Conservation (phyloP, 2,329 filamentous ascomycete genomes). For the Lachnellula cervina region DNA sequence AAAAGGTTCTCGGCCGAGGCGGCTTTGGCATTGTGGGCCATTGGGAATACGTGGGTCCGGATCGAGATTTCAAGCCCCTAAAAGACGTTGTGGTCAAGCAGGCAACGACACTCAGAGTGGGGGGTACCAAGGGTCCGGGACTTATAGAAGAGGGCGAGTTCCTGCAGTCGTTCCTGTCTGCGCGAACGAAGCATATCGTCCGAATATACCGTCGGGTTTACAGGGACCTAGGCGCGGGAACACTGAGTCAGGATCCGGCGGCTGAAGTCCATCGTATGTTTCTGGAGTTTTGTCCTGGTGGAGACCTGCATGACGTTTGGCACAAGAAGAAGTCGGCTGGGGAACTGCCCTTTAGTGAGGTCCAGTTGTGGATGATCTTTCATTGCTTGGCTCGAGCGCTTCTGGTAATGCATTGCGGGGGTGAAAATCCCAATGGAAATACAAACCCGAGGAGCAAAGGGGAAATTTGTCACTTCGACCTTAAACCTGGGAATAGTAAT, state of each 20-base stretch:
- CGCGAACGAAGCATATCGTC: constrained; percentile 1
- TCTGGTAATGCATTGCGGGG: constrained; percentile 1
- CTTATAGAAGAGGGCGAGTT: neutral
- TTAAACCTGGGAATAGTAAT: constrained; percentile 9
- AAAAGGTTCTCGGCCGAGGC: constrained; percentile 1
- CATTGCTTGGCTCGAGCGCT: constrained; percentile 7
- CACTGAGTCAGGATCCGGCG: neutral
- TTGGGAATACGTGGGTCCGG: constrained; percentile 1
- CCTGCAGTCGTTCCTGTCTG: neutral
- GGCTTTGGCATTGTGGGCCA: constrained; percentile 1
- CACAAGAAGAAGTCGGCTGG: neutral
- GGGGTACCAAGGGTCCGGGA: neutral
- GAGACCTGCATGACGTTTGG: neutral
- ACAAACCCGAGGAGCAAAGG: neutral
- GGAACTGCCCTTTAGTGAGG: neutral
- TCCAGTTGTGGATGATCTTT: constrained; percentile 4
- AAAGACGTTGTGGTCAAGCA: constrained; percentile 4
- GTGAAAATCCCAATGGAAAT: neutral
- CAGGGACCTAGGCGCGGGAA: neutral
- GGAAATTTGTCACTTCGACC: constrained; percentile 12
- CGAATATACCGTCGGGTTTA: constrained; percentile 6
- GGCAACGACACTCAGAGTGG: neutral
- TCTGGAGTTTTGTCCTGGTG: constrained; percentile 8
- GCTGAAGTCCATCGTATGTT: constrained; percentile 10
- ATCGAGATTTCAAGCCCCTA: neutral